Base-by-base conservation (phyloP, 345 rosid genomes). In the Cardamine resedifolia region DNA sequence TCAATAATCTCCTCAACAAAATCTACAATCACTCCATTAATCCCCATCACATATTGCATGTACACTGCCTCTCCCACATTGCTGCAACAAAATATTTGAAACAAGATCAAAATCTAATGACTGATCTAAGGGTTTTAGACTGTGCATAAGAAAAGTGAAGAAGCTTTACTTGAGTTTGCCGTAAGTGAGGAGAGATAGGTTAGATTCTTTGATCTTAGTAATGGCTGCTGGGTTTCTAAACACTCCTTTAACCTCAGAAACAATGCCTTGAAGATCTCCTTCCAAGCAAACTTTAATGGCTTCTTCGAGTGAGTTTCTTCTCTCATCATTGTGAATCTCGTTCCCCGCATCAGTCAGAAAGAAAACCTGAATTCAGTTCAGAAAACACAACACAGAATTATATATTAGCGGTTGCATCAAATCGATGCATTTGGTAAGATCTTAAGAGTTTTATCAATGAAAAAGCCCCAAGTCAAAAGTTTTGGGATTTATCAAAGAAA, bases 11-110 rank as follows among this genome's bases (percentile, higher is more conserved):
- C 99, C 30, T 84, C 79, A 57, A 92, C 96, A 51, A 88, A 68
- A 78, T 96, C 98, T 0, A 92, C 92, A 31, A 96, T 90, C 59
- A 92, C 98, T 64, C 99, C 97, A 27, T 92, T 88, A 39, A 88
- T 75, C 11, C 98, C 97, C 98, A 96, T 96, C 80, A 92, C 65
- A 79, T 96, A 76, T 60, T 96, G 99, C 91, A 92, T 80, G 84
- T 88, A 90, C 53, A 92, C 99, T 0, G 97, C 96, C 81, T 95
- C 99, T 0, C 92, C 64, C 19, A 95, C 97, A 70, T 92, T 96
- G 68, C 92, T 87, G 80, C 79, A 77, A 20, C 58, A 7, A 24
- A 38, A 45, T 14, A 45, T 31, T 31, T 39, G 28, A 55, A n/a
- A 38, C 18, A 66, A 7, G 0, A 50, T 41, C 3, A 39, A n/a